Conservation (phyloP, 768 basidiomycete genomes). For the Tremella fuciformis region DNA sequence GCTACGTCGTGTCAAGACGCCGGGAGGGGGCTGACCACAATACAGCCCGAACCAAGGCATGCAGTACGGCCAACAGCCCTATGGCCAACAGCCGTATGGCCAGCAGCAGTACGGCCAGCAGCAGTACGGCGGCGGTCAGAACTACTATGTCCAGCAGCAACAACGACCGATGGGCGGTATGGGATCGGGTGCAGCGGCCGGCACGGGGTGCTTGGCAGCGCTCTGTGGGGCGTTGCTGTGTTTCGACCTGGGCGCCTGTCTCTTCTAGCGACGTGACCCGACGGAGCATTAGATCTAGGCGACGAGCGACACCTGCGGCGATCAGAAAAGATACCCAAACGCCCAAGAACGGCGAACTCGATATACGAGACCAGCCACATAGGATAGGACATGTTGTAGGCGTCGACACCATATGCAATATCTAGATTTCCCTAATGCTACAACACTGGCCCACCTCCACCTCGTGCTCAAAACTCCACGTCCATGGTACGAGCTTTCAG, state of each 20-base stretch:
- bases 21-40: not conserved
- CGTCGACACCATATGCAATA: not conserved
- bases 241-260: conserved; percentile 13
- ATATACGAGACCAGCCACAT: too few relatives aligned
- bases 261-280: conserved; percentile 9
- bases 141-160: not conserved
- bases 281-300: too few relatives aligned
- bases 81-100: conserved; percentile 5
- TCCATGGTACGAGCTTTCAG: conserved; percentile 30
- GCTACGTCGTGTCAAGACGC: not conserved
- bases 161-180: not conserved
- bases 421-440: not conserved
- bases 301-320: not conserved
- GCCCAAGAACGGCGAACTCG: too few relatives aligned
- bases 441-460: not conserved
- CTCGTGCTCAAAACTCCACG: not conserved
- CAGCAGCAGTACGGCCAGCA: not conserved
- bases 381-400: too few relatives aligned
- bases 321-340: too few relatives aligned
- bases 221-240: conserved; percentile 9
- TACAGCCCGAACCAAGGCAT: not conserved
- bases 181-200: not conserved
- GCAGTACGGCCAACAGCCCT: not conserved
- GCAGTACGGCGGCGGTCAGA: not conserved
- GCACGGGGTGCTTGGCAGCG: conserved; percentile 7